These are phyloP conservation scores for Rhodomyrtus tomentosa DNA, from an alignment of 345 rosid species.

Conservation along the genomic window DNA sequence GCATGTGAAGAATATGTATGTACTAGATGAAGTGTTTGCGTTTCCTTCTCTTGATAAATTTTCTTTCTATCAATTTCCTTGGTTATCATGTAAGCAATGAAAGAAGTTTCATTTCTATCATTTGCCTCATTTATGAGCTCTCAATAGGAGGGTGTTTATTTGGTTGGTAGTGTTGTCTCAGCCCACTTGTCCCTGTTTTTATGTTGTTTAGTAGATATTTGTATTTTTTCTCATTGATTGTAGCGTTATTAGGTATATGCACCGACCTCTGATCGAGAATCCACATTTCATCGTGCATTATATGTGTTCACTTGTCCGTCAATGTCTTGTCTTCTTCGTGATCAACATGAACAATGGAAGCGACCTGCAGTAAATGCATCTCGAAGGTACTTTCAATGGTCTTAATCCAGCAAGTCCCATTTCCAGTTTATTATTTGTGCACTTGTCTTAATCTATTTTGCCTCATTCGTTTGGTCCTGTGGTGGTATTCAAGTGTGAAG, in stretches of 20 bases:
- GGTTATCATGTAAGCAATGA: neutral
- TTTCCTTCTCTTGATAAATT: neutral
- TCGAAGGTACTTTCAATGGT: conserved; percentile 40
- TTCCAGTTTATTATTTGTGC: neutral
- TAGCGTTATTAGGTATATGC: conserved; percentile 56
- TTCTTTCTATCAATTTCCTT: neutral
- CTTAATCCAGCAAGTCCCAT: neutral
- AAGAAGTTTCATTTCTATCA: neutral
- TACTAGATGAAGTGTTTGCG: neutral
- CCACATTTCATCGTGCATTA: conserved; percentile 65
- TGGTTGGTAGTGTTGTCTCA: neutral
- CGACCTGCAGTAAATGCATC: conserved; percentile 33
- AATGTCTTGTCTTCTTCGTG: conserved; percentile 77
- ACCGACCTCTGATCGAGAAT: conserved; percentile 46
- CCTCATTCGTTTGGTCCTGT: neutral
- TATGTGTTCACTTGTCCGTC: conserved; percentile 78
- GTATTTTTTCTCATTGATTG: neutral
- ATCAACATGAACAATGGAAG: conserved; percentile 93
- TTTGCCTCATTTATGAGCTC: neutral
- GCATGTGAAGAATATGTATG: neutral
- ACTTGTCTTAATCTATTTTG: neutral
- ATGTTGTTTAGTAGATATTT: neutral
- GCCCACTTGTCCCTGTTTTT: neutral
- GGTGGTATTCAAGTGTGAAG: conserved; percentile 50
- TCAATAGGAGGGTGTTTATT: neutral